These are phyloP conservation scores for Xylariomycetidae sp. DNA, from an alignment of 2,329 filamentous ascomycete species.

Conservation along the genomic window DNA sequence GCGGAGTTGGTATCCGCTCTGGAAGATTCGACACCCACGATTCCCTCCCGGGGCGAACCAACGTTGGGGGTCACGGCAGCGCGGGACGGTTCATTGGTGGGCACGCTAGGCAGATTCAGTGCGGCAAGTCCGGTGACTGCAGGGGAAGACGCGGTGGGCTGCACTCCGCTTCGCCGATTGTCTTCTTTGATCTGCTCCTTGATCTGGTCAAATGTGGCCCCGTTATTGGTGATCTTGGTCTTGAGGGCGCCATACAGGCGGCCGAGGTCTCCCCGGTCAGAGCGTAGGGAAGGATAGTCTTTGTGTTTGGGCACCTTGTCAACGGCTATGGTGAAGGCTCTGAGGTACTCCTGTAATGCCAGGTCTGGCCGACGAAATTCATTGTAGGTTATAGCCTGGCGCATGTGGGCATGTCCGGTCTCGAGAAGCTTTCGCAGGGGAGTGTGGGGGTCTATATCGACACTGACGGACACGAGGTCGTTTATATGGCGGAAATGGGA, in stretches of 20 bases:
- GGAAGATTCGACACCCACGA: conserved; percentile 2
- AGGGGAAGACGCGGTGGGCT: conserved; percentile 30
- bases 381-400: conserved; percentile 57
- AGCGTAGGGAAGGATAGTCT: conserved; percentile 64
- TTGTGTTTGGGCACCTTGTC: conserved; percentile 72
- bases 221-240: conserved; percentile 43
- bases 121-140: conserved; percentile 3
- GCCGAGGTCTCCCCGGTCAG: conserved; percentile 44
- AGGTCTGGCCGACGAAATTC: conserved; percentile 64
- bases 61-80: no score
- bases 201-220: conserved; percentile 50
- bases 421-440: conserved; percentile 51
- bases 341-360: conserved; percentile 80
- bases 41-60: not conserved
- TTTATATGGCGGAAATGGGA: conserved; percentile 46
- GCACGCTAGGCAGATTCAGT: conserved; percentile 13
- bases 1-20: no score
- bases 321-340: conserved; percentile 73
- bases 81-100: conserved; percentile 10
- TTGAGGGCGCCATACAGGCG: conserved; percentile 47
- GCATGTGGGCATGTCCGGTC: conserved; percentile 47
- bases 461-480: conserved; percentile 42
- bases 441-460: conserved; percentile 43
- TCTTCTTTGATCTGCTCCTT: conserved; percentile 62
- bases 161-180: conserved; percentile 57